Evolutionary conservation across 1,139 yeast species (phyloP).

Genomic region (Taiozyma sp.): DNA sequence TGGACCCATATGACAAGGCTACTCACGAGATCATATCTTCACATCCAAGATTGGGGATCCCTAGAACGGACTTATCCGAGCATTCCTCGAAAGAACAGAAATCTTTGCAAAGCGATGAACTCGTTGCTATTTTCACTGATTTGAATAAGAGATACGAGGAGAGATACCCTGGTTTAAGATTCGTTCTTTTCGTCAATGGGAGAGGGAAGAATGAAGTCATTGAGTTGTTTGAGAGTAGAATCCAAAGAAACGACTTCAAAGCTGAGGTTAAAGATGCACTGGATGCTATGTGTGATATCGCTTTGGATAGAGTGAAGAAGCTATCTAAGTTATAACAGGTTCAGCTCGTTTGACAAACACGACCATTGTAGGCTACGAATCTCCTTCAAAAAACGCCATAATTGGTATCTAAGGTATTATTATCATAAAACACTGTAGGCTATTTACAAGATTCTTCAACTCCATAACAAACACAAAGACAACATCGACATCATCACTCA

Average conservation of each 20-base stretch:
- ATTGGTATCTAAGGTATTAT: not conserved
- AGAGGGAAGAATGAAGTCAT: constrained; percentile 62
- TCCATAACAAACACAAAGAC: not conserved
- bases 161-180: constrained; percentile 76
- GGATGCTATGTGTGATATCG: constrained; percentile 88
- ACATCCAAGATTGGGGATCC: constrained; percentile 85
- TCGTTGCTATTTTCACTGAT: constrained; percentile 30
- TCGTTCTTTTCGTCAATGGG: constrained; percentile 91
- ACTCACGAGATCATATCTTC: constrained; percentile 59
- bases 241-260: constrained; percentile 45
- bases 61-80: constrained; percentile 45
- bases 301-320: constrained; percentile 67
- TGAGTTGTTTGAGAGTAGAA: constrained; percentile 59
- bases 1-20: constrained; percentile 11
- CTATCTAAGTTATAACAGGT: constrained; percentile 16
- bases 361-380: not conserved
- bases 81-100: constrained; percentile 74
- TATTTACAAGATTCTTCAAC: not conserved
- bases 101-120: constrained; percentile 44
- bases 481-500: constrained; percentile 16
- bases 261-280: constrained; percentile 65
- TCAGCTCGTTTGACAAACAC: not conserved
- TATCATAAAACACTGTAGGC: not conserved
- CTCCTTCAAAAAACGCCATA: not conserved
- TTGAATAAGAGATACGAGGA: constrained; percentile 63